These are phyloP conservation scores for Tetrahymena elliotti DNA, from an alignment of 73 alveolate species.

Conservation along the genomic window DNA sequence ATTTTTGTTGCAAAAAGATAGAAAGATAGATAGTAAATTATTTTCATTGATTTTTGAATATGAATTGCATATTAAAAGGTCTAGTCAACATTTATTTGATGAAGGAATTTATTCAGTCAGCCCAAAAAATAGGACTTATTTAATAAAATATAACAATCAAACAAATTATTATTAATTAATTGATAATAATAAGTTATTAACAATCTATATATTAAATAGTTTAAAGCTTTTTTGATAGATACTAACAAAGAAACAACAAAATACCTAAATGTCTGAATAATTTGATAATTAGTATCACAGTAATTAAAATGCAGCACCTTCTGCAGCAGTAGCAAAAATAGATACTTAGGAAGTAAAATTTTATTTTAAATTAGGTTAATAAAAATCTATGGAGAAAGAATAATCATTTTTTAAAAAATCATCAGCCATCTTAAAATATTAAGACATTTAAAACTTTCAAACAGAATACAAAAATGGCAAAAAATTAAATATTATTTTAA, in stretches of 20 bases:
- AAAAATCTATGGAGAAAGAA: neutral
- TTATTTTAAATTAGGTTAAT: neutral
- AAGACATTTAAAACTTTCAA: too few species aligned
- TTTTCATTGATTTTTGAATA: too few species aligned
- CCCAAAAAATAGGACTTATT: neutral
- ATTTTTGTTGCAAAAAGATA: neutral
- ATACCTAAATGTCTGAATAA: neutral
- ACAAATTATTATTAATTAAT: too few species aligned
- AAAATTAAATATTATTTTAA: neutral
- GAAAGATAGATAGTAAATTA: too few species aligned
- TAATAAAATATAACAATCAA: neutral
- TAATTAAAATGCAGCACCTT: neutral
- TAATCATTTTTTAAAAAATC: neutral
- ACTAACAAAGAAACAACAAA: neutral
- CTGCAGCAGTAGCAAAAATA: neutral
- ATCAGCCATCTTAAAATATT: too few species aligned
- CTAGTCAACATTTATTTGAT: neutral
- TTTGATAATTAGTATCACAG: neutral
- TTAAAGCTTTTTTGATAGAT: neutral
- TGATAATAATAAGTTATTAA: neutral
- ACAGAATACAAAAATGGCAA: neutral
- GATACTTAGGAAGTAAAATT: neutral
- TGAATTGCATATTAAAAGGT: neutral
- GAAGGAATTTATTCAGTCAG: neutral
- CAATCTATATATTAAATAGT: neutral